A percentile compares a stretch with the other conserved stretches of the same genome.
Conservation (phyloP, 768 basidiomycete genomes). For the Russula emetica region DNA sequence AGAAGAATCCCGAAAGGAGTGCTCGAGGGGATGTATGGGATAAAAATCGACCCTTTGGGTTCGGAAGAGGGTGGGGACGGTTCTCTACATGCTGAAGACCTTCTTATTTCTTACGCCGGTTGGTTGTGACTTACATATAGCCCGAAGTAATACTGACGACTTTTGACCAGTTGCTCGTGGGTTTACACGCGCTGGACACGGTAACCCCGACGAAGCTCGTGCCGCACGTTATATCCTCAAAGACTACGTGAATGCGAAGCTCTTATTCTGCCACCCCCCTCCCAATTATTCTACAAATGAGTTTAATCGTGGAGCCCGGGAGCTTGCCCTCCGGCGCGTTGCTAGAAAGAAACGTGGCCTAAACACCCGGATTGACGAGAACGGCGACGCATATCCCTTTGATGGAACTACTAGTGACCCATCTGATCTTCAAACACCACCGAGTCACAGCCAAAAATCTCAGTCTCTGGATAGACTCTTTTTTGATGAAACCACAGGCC, state of each 20-base stretch:
- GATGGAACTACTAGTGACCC: constrained; percentile 17
- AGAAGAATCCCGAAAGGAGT: constrained; percentile 76
- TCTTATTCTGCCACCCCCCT: constrained; percentile 89
- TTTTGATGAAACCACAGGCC: constrained; percentile 55
- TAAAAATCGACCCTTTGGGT: constrained; percentile 59
- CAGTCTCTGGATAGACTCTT: constrained; percentile 75
- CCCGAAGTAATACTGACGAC: constrained; percentile 18
- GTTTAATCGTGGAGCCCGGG: constrained; percentile 73
- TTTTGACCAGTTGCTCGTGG: constrained; percentile 74
- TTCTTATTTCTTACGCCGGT: constrained; percentile 92
- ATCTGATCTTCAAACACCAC: constrained; percentile 8
- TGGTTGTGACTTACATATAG: constrained; percentile 36
- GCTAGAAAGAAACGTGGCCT: constrained; percentile 87
- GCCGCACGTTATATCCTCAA: constrained; percentile 90
- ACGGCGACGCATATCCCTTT: constrained; percentile 64
- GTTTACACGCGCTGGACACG: constrained; percentile 88
- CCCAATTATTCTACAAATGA: constrained; percentile 57
- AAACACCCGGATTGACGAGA: constrained; percentile 76
- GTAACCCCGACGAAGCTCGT: constrained; percentile 95
- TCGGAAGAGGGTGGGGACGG: constrained; percentile 85
- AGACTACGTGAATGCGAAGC: constrained; percentile 93
- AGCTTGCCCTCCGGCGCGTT: constrained; percentile 52
- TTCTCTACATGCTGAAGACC: constrained; percentile 65
- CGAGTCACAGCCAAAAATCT: constrained; percentile 48
- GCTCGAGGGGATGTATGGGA: constrained; percentile 86